Evolutionary conservation across 2,329 filamentous ascomycete species (phyloP).

Genomic region (Ophiostoma populinum): DNA sequence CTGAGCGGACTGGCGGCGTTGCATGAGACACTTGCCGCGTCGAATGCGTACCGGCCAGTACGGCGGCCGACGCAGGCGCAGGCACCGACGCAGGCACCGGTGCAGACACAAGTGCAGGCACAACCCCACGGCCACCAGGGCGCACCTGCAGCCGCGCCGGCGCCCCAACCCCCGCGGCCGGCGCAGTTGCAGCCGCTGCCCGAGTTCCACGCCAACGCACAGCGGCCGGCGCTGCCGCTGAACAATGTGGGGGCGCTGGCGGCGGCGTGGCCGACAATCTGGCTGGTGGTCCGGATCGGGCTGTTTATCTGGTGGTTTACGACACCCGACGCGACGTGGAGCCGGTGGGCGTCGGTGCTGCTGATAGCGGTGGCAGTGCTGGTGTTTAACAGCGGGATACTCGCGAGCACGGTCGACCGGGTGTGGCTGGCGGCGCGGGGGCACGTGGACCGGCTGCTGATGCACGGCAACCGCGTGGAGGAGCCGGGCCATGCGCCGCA

Average conservation of each 20-base stretch:
- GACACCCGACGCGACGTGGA: slow-evolving; percentile 38
- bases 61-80: too few relatives aligned
- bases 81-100: too few relatives aligned
- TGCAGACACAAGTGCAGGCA: too few relatives aligned
- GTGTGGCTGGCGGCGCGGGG: slow-evolving; percentile 38
- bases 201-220: slow-evolving; percentile 14
- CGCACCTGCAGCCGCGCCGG: neutral
- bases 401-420: slow-evolving; percentile 37
- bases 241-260: slow-evolving; percentile 25
- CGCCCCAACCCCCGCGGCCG: slow-evolving; percentile 3
- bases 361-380: slow-evolving; percentile 37
- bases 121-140: neutral
- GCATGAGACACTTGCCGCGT: too few relatives aligned
- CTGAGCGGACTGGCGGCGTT: too few relatives aligned
- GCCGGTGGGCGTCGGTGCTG: slow-evolving; percentile 38
- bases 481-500: slow-evolving; percentile 18
- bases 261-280: slow-evolving; percentile 41
- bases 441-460: slow-evolving; percentile 42
- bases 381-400: slow-evolving; percentile 39
- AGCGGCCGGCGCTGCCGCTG: slow-evolving; percentile 15
- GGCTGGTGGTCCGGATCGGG: slow-evolving; percentile 39
- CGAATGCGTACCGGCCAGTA: too few relatives aligned
- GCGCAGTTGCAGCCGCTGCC: slow-evolving; percentile 15
- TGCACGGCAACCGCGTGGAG: slow-evolving; percentile 11
- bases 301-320: slow-evolving; percentile 51